Percentiles rank a stretch among this genome's conserved stretches.
Evolutionary conservation across 139 green algal species (phyloP).

Genomic region (Tetradesmus obliquus): DNA sequence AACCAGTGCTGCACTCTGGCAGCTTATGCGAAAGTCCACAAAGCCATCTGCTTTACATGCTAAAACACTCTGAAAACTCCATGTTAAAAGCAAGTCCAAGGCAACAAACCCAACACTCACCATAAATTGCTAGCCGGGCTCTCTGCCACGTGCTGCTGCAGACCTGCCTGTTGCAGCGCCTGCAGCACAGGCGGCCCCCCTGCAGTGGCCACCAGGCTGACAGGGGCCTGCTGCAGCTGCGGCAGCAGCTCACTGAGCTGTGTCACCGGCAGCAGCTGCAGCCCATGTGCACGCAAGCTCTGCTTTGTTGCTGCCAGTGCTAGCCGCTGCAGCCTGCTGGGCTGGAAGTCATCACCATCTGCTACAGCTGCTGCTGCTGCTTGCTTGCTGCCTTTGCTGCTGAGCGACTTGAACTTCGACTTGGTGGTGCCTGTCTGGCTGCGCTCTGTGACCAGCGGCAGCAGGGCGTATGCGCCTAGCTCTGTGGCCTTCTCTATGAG

Average conservation of each 20-base stretch:
- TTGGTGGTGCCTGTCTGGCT: conserved; percentile 14
- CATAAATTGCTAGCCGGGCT: neutral
- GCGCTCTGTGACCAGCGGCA: conserved; percentile 82
- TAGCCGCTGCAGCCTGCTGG: conserved; percentile 78
- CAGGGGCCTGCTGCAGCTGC: neutral
- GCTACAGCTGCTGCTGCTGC: neutral
- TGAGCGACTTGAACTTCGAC: conserved; percentile 50
- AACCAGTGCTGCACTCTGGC: neutral
- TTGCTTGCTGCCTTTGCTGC: conserved; percentile 16
- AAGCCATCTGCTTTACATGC: too few relatives aligned
- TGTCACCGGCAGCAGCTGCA: conserved; percentile 61
- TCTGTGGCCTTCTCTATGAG: conserved; percentile 93
- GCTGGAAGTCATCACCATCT: conserved; percentile 22
- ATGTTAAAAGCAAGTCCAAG: too few relatives aligned
- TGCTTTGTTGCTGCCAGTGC: conserved; percentile 89
- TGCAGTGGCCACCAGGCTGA: conserved; percentile 59
- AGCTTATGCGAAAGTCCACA: neutral
- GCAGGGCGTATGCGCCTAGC: conserved; percentile 78
- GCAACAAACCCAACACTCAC: neutral
- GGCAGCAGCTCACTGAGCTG: conserved; percentile 49
- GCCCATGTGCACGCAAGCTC: conserved; percentile 72
- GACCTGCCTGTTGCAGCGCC: neutral
- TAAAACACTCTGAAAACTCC: too few relatives aligned
- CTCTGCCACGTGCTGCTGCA: neutral
- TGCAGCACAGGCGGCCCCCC: conserved; percentile 63